Base-by-base conservation (phyloP, 108 stramenopile species). In the Conticribra guillardii region DNA sequence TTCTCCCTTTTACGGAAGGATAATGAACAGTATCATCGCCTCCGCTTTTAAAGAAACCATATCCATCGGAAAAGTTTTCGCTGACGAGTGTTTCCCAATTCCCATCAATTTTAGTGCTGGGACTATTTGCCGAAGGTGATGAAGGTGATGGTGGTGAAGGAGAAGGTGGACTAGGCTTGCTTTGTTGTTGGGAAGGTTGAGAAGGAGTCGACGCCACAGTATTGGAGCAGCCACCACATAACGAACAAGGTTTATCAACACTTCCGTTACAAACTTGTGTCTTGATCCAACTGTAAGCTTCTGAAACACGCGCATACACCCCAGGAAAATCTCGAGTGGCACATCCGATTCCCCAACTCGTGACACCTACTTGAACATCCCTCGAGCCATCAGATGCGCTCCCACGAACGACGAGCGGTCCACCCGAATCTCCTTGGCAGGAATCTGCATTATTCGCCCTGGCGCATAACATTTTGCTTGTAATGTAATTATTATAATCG, bases 271-370 rank as follows among this genome's bases (percentile, higher is more conserved):
- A 68, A 30, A 57, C 29, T 26, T 56, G 4, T 2, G 11, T 18
- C 18, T 21, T 15, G 28, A 79, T 67, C 71, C 78, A 79, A 9
- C 52, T 50, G 23, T 73, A 73, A 9, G 21, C 52, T 31, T 54
- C 16, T 5, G 69, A 71, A 15, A 77, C 48, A 5, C 69, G 46
- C 14, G 76, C 53, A 45, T 79, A 79, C 16, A 79, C 70, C 11
- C 37, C 37, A 5, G 37, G 37, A 11, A 41, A 41, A 11, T 5
- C 5, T 11, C 11, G 5, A 9, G 5, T 11, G 37, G 37, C 37
- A 11, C 37, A 41, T 11, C 37, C 37, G 37, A 41, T 41, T 5
- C 37, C 37, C 37, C 37, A 41, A 11, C 8, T 9, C 8, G 11
- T 11, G 5, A 41, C 11, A 11, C 37, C 37, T 5, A 41, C 37